A percentile compares a stretch with the other conserved stretches of the same genome.
Conservation (phyloP, 2,329 filamentous ascomycete genomes). For the Talaromyces sp. region DNA sequence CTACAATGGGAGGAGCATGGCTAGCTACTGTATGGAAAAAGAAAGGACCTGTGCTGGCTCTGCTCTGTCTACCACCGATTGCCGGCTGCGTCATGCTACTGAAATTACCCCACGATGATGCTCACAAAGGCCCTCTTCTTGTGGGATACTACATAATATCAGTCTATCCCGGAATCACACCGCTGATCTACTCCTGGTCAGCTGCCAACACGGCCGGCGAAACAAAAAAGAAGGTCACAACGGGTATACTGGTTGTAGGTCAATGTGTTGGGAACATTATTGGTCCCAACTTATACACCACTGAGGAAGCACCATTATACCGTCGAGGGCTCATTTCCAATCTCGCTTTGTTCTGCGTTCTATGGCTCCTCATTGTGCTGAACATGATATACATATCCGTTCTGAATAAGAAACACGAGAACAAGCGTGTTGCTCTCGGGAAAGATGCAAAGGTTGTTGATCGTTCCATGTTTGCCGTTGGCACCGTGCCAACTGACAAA, state of each 20-base stretch:
- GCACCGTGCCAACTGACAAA: constrained; percentile 27
- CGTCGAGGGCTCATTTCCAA: constrained; percentile 61
- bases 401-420: constrained; percentile 60
- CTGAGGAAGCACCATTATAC: constrained; percentile 62
- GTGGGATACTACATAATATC: constrained; percentile 64
- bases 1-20: constrained; percentile 61
- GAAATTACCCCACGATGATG: constrained; percentile 48
- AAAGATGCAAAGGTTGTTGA: constrained; percentile 64
- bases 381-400: constrained; percentile 53
- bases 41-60: constrained; percentile 58
- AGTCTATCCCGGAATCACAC: constrained; percentile 63
- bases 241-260: constrained; percentile 66
- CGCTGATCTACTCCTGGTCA: constrained; percentile 72
- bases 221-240: constrained; percentile 69
- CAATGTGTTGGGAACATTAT: constrained; percentile 68
- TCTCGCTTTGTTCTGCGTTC: constrained; percentile 61
- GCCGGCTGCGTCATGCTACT: constrained; percentile 59
- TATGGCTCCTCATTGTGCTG: constrained; percentile 56
- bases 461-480: constrained; percentile 57
- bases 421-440: constrained; percentile 58
- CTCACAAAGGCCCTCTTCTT: constrained; percentile 55
- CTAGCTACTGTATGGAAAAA: constrained; percentile 57
- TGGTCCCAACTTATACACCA: constrained; percentile 66
- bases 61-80: constrained; percentile 61
- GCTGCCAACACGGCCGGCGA: constrained; percentile 65